These are phyloP conservation scores for Neofusicoccum sp. DNA, from an alignment of 2,329 filamentous ascomycete genomes.

Conservation along the genomic window DNA sequence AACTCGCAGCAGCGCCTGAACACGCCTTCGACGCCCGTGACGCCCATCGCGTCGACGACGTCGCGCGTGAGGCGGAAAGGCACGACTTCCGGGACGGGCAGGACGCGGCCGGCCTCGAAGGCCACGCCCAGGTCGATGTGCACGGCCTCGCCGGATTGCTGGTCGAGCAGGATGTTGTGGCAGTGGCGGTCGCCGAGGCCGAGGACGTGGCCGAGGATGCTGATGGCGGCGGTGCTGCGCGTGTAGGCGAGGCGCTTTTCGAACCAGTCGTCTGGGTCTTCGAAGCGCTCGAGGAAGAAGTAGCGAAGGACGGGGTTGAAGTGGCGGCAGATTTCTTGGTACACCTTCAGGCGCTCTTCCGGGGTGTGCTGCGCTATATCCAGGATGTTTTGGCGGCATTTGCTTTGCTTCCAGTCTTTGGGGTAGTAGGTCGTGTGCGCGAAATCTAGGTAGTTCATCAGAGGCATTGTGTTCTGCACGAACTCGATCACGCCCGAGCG, in stretches of 20 bases:
- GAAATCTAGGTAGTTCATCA: constrained; percentile 89
- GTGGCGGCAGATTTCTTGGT: constrained; percentile 71
- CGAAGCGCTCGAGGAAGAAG: constrained; percentile 95
- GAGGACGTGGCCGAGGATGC: constrained; percentile 88
- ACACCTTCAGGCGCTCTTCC: constrained; percentile 71
- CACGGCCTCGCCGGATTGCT: constrained; percentile 85
- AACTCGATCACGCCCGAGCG: constrained; percentile 94
- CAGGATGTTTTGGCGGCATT: constrained; percentile 77
- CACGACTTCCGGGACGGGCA: constrained; percentile 92
- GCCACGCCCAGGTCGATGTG: constrained; percentile 97
- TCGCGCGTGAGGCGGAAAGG: constrained; percentile 94
- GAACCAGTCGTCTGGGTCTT: constrained; percentile 96
- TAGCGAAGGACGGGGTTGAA: constrained; percentile 94
- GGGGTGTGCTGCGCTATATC: constrained; percentile 68
- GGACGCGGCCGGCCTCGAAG: constrained; percentile 93
- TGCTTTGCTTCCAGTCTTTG: constrained; percentile 71
- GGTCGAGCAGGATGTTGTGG: constrained; percentile 93
- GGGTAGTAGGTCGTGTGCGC: constrained; percentile 87
- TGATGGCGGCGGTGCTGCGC: constrained; percentile 88
- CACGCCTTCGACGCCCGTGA: constrained; percentile 90
- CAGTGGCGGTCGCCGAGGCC: constrained; percentile 93
- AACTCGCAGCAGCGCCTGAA: constrained; percentile 99
- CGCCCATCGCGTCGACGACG: constrained; percentile 94
- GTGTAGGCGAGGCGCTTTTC: constrained; percentile 85
- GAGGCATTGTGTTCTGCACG: constrained; percentile 85